Percentiles rank a stretch among this genome's conserved stretches.
Evolutionary conservation across 2,329 filamentous ascomycete species (phyloP).

Genomic region (Botrytis pseudocinerea): DNA sequence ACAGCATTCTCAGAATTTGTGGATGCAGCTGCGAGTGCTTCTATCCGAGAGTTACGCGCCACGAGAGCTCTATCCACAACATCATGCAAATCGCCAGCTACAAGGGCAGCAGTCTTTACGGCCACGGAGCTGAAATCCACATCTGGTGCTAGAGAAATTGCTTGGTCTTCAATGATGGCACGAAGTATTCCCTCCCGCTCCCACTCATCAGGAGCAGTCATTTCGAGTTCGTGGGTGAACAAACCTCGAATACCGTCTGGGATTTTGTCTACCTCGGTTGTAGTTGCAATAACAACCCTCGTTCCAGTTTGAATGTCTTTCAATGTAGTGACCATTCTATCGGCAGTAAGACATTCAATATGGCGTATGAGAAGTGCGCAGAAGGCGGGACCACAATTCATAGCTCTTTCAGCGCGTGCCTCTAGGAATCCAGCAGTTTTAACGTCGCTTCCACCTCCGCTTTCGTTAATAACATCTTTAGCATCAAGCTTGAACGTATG

Average conservation of each 20-base stretch:
- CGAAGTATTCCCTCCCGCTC: slow-evolving; percentile 87
- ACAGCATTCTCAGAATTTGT: slow-evolving; percentile 48
- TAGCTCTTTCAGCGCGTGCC: slow-evolving; percentile 81
- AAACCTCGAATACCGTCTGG: slow-evolving; percentile 85
- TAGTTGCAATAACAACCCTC: slow-evolving; percentile 87
- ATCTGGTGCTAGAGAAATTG: slow-evolving; percentile 75
- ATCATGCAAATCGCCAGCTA: slow-evolving; percentile 91
- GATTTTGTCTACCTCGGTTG: slow-evolving; percentile 91
- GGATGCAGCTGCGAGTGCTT: slow-evolving; percentile 61
- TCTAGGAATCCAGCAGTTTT: slow-evolving; percentile 92
- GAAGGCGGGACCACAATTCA: slow-evolving; percentile 81
- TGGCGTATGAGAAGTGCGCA: slow-evolving; percentile 87
- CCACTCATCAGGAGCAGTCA: slow-evolving; percentile 87
- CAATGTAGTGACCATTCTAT: slow-evolving; percentile 82
- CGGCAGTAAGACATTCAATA: slow-evolving; percentile 85
- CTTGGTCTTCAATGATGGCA: slow-evolving; percentile 73
- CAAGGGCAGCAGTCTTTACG: slow-evolving; percentile 91
- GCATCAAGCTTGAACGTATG: slow-evolving; percentile 88
- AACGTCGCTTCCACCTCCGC: slow-evolving; percentile 82
- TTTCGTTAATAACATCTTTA: slow-evolving; percentile 93
- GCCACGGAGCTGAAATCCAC: slow-evolving; percentile 85
- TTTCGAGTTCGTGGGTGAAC: slow-evolving; percentile 94
- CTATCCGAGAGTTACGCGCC: slow-evolving; percentile 73
- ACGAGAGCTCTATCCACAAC: slow-evolving; percentile 88
- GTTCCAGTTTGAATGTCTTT: slow-evolving; percentile 79